phyloP scores from a whole-genome alignment of 2,329 filamentous ascomycete species.

The Aspergillus hiratsukae region DNA sequence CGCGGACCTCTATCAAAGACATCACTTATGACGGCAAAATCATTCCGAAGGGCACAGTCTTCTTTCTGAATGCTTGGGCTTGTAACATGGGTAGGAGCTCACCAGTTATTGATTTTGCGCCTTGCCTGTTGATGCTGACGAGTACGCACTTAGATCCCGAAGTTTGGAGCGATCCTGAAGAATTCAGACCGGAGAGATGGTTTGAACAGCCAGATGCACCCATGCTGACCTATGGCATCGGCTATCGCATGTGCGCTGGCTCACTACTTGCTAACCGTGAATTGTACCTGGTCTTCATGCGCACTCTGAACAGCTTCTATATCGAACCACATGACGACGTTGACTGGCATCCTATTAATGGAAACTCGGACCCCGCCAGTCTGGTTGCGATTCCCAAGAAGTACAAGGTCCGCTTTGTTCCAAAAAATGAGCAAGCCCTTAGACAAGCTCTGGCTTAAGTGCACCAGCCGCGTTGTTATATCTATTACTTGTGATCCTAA shows the following conservation, averaged over 20 bases:
- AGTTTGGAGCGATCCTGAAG: slow-evolving; percentile 56
- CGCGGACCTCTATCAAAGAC: slow-evolving; percentile 58
- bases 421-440: slow-evolving; percentile 47
- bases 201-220: slow-evolving; percentile 60
- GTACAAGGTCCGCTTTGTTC: slow-evolving; percentile 57
- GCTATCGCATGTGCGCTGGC: slow-evolving; percentile 65
- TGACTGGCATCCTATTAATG: slow-evolving; percentile 56
- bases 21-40: slow-evolving; percentile 54
- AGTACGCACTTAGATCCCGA: slow-evolving; percentile 40
- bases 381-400: slow-evolving; percentile 57
- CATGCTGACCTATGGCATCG: slow-evolving; percentile 62
- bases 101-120: not conserved
- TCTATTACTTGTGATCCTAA: not conserved
- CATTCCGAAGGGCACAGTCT: slow-evolving; percentile 59
- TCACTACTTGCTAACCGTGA: slow-evolving; percentile 61
- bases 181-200: slow-evolving; percentile 61
- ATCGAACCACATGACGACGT: slow-evolving; percentile 52
- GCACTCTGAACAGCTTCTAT: slow-evolving; percentile 58
- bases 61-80: slow-evolving; percentile 65
- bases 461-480: slow-evolving; percentile 1
- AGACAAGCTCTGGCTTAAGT: slow-evolving; percentile 35
- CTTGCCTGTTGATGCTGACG: not conserved
- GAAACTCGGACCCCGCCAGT: slow-evolving; percentile 58
- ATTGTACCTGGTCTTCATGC: slow-evolving; percentile 60
- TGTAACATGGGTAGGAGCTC: slow-evolving; percentile 59